Evolutionary conservation across 2,329 filamentous ascomycete species (phyloP).

Genomic region (Cladosporium colombiae): DNA sequence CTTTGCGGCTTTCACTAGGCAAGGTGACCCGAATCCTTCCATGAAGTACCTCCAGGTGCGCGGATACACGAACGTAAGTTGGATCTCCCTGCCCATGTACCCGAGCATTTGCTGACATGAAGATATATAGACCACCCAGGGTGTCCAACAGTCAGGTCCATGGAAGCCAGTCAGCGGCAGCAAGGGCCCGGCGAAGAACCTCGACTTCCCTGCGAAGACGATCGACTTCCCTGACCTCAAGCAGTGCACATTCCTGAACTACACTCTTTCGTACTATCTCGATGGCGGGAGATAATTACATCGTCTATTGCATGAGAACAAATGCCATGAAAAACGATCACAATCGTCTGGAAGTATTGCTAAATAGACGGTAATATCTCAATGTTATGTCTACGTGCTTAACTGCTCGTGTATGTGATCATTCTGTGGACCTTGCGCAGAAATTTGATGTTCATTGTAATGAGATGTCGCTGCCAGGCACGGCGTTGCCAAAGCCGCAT

Average conservation of each 20-base stretch:
- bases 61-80: constrained; percentile 46
- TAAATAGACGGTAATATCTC: not conserved
- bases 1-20: constrained; percentile 55
- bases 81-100: not conserved
- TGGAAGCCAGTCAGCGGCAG: constrained; percentile 43
- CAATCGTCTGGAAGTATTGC: not conserved
- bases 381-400: not conserved
- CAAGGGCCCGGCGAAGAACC: constrained; percentile 44
- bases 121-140: constrained; percentile 33
- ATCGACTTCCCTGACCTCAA: constrained; percentile 51
- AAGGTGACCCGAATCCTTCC: constrained; percentile 54
- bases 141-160: constrained; percentile 41
- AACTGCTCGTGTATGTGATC: not conserved
- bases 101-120: not conserved
- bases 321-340: too few relatives aligned
- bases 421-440: not conserved
- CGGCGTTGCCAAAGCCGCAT: not conserved
- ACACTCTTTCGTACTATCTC: constrained; percentile 49
- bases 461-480: not conserved
- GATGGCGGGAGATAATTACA: constrained; percentile 25
- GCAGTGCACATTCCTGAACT: constrained; percentile 53
- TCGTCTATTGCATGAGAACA: not conserved
- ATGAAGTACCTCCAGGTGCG: constrained; percentile 48
- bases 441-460: not conserved
- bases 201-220: constrained; percentile 50